Conservation (phyloP, 345 rosid genomes). For the Syzygium aromaticum region DNA sequence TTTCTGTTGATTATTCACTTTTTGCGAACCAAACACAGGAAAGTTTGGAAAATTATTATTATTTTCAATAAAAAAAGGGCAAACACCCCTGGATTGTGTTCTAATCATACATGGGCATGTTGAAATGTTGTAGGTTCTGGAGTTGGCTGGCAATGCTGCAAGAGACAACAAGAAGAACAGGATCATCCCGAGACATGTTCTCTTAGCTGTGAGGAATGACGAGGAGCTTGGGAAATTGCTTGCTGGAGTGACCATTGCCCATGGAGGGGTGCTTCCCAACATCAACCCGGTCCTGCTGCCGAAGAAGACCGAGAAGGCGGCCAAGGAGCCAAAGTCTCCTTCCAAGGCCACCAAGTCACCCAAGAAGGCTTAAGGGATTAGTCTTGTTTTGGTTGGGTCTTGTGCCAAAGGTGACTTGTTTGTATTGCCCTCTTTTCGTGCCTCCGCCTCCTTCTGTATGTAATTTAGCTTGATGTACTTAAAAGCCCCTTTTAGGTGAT, state of each 20-base stretch:
- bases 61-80: neutral
- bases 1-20: neutral
- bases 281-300: constrained; percentile 67
- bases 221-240: constrained; percentile 65
- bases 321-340: constrained; percentile 54
- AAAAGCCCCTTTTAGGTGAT: neutral
- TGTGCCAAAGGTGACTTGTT: neutral
- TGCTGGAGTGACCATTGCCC: constrained; percentile 67
- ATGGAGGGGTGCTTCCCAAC: constrained; percentile 73
- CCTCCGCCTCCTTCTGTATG: neutral
- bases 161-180: constrained; percentile 73
- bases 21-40: neutral
- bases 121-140: constrained; percentile 32
- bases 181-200: constrained; percentile 56
- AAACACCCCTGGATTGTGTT: neutral
- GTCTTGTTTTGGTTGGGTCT: neutral
- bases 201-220: constrained; percentile 64
- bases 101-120: neutral
- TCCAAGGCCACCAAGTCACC: constrained; percentile 63
- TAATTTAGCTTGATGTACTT: neutral
- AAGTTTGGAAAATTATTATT: neutral
- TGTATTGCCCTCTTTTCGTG: neutral
- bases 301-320: constrained; percentile 38
- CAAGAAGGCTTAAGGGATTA: constrained; percentile 34
- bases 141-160: constrained; percentile 71